Conservation (phyloP, 345 rosid genomes). For the Lagerstroemia speciosa region DNA sequence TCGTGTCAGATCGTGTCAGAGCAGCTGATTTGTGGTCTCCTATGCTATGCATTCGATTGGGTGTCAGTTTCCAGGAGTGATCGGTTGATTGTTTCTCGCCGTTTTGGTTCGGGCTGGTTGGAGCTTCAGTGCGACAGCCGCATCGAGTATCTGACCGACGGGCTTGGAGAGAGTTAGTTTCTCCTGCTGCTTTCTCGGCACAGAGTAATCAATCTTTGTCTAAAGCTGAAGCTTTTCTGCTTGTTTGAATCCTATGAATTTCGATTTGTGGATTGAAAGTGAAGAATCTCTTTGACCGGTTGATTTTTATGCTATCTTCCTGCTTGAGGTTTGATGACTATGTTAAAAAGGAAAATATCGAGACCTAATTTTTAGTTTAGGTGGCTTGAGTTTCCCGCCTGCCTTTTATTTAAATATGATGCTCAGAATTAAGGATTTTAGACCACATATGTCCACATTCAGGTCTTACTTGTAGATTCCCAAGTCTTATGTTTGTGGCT, state of each 20-base stretch:
- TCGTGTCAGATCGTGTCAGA: conserved; percentile 39
- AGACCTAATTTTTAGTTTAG: too few species aligned
- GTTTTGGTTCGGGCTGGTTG: conserved; percentile 30
- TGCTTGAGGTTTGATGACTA: background rate
- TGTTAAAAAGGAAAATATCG: background rate
- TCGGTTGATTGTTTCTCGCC: background rate
- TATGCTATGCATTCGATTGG: too few species aligned
- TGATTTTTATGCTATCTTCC: background rate
- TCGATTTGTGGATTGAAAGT: background rate
- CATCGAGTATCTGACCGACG: conserved; percentile 54
- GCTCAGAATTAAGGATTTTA: too few species aligned
- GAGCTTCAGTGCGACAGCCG: conserved; percentile 78
- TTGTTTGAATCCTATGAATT: background rate
- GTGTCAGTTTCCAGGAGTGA: too few species aligned
- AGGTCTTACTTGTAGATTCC: too few species aligned
- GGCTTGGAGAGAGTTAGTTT: conserved; percentile 53
- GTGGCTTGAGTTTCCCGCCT: too few species aligned
- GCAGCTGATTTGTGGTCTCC: too few species aligned
- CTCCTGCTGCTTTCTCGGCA: conserved; percentile 57
- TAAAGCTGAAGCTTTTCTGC: background rate
- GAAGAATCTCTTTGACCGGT: background rate
- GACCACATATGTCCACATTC: too few species aligned
- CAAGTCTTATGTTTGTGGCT: too few species aligned
- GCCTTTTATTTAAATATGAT: too few species aligned
- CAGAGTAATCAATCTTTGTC: conserved; percentile 40